phyloP scores from a whole-genome alignment of 2,329 filamentous ascomycete genomes.

The Akanthomyces dipterigenus region DNA sequence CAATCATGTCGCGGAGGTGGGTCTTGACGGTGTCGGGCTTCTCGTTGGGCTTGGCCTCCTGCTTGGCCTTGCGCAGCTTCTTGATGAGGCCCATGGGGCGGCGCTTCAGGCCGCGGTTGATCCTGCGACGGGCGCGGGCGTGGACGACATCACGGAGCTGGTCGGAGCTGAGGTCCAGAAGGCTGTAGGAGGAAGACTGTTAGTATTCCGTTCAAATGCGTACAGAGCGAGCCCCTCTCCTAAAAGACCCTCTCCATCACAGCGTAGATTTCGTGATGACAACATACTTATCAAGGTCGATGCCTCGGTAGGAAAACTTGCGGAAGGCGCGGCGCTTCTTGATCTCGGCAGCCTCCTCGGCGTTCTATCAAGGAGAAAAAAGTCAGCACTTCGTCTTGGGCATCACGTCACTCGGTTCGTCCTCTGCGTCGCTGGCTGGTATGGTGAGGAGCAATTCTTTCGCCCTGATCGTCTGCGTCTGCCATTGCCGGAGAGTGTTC shows the following conservation, averaged over 20 bases:
- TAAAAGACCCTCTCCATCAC: background rate
- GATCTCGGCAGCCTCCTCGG: constrained; percentile 97
- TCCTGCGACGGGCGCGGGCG: constrained; percentile 94
- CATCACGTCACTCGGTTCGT: background rate
- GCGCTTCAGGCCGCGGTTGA: constrained; percentile 99
- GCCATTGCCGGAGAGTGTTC: background rate
- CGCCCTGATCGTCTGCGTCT: background rate
- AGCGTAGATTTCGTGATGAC: background rate
- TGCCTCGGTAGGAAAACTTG: constrained; percentile 99
- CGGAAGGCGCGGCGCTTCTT: constrained; percentile 99
- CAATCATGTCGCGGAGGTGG: constrained; percentile 99
- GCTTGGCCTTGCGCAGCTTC: constrained; percentile 99
- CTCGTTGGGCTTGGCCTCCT: constrained; percentile 98
- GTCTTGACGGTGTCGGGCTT: constrained; percentile 99
- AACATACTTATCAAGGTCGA: constrained; percentile 98
- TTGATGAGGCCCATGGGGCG: constrained; percentile 99
- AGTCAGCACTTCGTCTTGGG: constrained; percentile 23
- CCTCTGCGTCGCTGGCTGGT: background rate
- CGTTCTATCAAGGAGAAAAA: constrained; percentile 56
- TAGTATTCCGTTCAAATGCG: background rate
- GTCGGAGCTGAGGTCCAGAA: constrained; percentile 97
- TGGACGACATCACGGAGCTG: constrained; percentile 99
- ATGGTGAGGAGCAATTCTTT: background rate
- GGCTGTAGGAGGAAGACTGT: constrained; percentile 48
- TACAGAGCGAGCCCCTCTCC: background rate